Conservation (phyloP, 169 alveolate species). For the Plasmodium gaboni region DNA sequence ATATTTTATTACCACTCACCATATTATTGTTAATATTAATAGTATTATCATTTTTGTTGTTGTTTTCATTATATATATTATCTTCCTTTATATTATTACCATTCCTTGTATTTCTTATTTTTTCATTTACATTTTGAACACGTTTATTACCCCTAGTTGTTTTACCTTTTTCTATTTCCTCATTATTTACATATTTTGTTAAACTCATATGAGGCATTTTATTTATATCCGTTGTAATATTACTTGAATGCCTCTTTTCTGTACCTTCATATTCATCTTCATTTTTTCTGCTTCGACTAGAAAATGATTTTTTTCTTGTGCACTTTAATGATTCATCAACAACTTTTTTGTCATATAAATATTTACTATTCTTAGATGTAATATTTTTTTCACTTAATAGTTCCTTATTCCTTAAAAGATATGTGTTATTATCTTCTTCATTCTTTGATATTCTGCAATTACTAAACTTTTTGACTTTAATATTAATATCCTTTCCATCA, state of each 20-base stretch:
- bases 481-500: too few relatives aligned
- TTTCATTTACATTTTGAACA: background rate
- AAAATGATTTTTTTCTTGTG: slow-evolving; percentile 24
- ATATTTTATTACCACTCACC: background rate
- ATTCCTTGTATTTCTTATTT: background rate
- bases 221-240: background rate
- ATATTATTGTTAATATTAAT: background rate
- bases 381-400: slow-evolving; percentile 12
- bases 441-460: slow-evolving; percentile 22
- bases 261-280: slow-evolving; percentile 1
- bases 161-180: background rate
- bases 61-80: background rate
- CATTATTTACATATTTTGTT: background rate
- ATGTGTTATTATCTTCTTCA: background rate
- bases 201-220: slow-evolving; percentile 1
- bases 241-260: background rate
- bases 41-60: background rate
- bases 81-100: background rate
- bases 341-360: background rate
- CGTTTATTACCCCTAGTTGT: background rate
- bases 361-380: slow-evolving; percentile 8
- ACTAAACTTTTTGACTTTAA: slow-evolving; percentile 8
- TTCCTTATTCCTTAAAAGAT: background rate
- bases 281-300: slow-evolving; percentile 24
- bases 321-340: slow-evolving; percentile 20